Evolutionary conservation across 208 protist species (phyloP).

Genomic region (Crithidia fasciculata): DNA sequence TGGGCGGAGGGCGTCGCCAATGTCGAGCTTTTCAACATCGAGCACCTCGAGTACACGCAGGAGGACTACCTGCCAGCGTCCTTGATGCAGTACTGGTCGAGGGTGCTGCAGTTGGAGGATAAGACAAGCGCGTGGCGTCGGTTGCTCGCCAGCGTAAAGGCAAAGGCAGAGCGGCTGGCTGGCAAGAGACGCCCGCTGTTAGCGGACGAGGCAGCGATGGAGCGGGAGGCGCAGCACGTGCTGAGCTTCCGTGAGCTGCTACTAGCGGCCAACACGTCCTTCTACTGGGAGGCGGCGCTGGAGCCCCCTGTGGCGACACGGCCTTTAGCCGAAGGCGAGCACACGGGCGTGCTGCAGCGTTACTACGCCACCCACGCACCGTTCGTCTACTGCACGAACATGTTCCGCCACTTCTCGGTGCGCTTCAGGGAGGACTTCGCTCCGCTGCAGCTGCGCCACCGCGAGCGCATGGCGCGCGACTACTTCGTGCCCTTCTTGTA

Average conservation of each 20-base stretch:
- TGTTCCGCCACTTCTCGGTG: conserved; percentile 46
- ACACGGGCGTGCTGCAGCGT: conserved; percentile 10
- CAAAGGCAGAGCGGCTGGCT: background rate
- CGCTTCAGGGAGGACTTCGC: conserved; percentile 35
- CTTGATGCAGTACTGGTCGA: background rate
- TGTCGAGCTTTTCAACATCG: conserved; percentile 48
- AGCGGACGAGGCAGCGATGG: background rate
- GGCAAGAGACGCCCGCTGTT: background rate
- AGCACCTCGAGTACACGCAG: conserved; percentile 41
- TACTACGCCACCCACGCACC: conserved; percentile 54
- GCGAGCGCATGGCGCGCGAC: conserved; percentile 31
- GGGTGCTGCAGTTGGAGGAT: background rate
- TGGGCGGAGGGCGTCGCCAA: conserved; percentile 46
- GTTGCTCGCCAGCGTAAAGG: background rate
- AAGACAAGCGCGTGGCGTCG: conserved; percentile 1
- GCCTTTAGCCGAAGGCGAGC: conserved; percentile 6
- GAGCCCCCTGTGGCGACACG: background rate
- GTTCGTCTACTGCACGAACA: conserved; percentile 55
- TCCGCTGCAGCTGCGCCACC: conserved; percentile 33
- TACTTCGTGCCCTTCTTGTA: conserved; percentile 53
- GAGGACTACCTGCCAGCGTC: conserved; percentile 40
- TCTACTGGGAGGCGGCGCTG: conserved; percentile 21
- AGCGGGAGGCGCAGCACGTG: conserved; percentile 7
- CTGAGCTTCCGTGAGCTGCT: conserved; percentile 15
- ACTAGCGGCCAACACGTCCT: conserved; percentile 23